Percentiles rank a stretch among this genome's conserved stretches.
phyloP scores from a whole-genome alignment of 2,329 filamentous ascomycete species.

The Pseudocercospora musae region DNA sequence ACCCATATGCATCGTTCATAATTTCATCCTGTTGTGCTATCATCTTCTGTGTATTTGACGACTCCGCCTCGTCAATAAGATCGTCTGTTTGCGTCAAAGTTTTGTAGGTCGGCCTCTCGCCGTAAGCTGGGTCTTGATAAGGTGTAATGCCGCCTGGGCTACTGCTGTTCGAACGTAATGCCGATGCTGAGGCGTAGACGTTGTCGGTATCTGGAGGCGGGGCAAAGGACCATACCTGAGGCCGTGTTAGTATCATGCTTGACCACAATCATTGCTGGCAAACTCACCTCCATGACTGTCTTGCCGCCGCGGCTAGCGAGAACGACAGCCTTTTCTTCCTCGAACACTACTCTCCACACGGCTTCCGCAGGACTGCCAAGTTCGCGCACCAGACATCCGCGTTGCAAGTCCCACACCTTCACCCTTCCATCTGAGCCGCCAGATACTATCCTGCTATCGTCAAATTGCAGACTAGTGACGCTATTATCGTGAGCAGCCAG shows the following conservation, averaged over 20 bases:
- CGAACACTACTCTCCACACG: constrained; percentile 96
- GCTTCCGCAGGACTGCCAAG: constrained; percentile 88
- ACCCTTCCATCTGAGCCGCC: constrained; percentile 96
- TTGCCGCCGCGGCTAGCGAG: constrained; percentile 80
- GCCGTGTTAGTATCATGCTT: constrained; percentile 9
- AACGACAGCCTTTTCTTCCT: constrained; percentile 96
- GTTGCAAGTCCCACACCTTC: constrained; percentile 96
- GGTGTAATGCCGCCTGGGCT: constrained; percentile 21
- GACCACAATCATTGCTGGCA: neutral
- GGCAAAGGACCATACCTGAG: constrained; percentile 89
- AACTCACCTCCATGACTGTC: constrained; percentile 88
- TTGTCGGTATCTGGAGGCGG: constrained; percentile 63
- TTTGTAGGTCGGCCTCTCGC: constrained; percentile 26
- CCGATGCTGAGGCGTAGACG: constrained; percentile 12
- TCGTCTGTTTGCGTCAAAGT: neutral
- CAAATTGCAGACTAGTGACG: constrained; percentile 95
- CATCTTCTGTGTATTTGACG: constrained; percentile 1
- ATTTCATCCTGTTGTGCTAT: constrained; percentile 6
- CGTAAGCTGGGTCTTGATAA: constrained; percentile 32
- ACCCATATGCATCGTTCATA: constrained; percentile 4
- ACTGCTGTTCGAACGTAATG: constrained; percentile 15
- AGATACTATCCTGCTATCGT: constrained; percentile 90
- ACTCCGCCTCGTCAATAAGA: neutral
- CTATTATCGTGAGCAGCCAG: constrained; percentile 97
- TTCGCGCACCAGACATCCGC: constrained; percentile 84